Base-by-base conservation (phyloP, 768 basidiomycete species). In the Auricularia cornea region DNA sequence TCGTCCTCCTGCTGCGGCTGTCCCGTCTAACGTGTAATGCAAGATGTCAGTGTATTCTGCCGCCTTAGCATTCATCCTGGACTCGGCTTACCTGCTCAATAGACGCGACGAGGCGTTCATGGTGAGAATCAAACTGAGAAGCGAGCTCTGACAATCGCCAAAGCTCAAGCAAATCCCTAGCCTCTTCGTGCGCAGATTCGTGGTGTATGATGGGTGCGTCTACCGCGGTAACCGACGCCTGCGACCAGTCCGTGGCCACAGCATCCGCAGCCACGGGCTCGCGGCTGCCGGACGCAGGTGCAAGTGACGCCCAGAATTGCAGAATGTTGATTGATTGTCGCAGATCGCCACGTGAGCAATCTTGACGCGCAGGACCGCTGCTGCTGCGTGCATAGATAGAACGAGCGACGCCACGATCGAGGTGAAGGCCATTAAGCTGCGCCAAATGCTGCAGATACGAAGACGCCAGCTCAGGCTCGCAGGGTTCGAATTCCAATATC, bases 391-490 rank as follows among this genome's bases (percentile, higher is more conserved):
- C 74, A 72, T 85, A 86, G 52, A 86, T 67, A n/a, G 66, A 71
- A 59, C 72, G 67, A 68, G 89, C 68, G 63, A 72, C 67, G 63
- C 79, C 73, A 61, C 73, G 77, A 64, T 77, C 71, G 62, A 86
- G 71, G 60, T 72, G 64, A 63, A 76, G 78, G 3, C 87, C 85
- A 71, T 90, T 86, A 3, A 76, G 77, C 26, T 77, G 75, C 65
- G 85, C 85, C 59, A 93, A 68, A 29, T 78, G 78, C 72, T 87
- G 80, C 33, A 96, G 83, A 74, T 89, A 94, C 8, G 86, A 85
- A 18, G 77, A 79, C 26, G 86, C 84, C 41, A 87, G 73, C 23
- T 74, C 65, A 6, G 82, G 68, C 29, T 80, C 75, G 70, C 86
- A 84, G 62, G 89, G 80, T 61, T 78, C 67, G 72, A 96, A 96